These are phyloP conservation scores for Aurantiochytrium sp. DNA, from an alignment of 108 stramenopile genomes.

Conservation along the genomic window DNA sequence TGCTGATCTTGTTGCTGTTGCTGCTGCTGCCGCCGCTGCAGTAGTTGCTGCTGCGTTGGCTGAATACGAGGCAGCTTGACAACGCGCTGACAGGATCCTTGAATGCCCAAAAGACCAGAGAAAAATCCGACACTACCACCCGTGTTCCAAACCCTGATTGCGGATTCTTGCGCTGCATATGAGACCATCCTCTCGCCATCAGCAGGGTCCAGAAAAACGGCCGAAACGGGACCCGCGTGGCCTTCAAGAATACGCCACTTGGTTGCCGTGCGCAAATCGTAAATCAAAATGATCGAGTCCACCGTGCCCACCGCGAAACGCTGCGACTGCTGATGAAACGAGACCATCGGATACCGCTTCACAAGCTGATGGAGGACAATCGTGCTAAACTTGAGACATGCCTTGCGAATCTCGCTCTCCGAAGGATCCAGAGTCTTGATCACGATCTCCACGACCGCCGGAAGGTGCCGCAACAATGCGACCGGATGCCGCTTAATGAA, in stretches of 20 bases:
- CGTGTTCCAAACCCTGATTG: not conserved
- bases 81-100: not conserved
- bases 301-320: constrained; percentile 8
- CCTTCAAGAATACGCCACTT: constrained; percentile 13
- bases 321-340: not conserved
- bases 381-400: not conserved
- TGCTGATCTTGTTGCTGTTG: no score
- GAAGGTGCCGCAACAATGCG: not conserved
- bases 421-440: constrained; percentile 13
- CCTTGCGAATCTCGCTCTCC: constrained; percentile 13
- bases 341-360: not conserved
- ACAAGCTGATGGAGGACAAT: not conserved
- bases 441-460: not conserved
- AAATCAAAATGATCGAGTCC: not conserved
- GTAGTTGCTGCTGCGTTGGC: no score
- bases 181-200: not conserved
- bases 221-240: not conserved
- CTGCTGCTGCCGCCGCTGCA: no score
- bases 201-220: not conserved
- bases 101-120: not conserved
- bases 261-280: not conserved
- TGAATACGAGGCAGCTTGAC: not conserved
- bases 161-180: not conserved
- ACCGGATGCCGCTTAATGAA: not conserved
- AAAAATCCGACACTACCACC: not conserved